These are phyloP conservation scores for Tuber microsphaerosporum DNA, from an alignment of 495 filamentous ascomycete species.

Conservation along the genomic window DNA sequence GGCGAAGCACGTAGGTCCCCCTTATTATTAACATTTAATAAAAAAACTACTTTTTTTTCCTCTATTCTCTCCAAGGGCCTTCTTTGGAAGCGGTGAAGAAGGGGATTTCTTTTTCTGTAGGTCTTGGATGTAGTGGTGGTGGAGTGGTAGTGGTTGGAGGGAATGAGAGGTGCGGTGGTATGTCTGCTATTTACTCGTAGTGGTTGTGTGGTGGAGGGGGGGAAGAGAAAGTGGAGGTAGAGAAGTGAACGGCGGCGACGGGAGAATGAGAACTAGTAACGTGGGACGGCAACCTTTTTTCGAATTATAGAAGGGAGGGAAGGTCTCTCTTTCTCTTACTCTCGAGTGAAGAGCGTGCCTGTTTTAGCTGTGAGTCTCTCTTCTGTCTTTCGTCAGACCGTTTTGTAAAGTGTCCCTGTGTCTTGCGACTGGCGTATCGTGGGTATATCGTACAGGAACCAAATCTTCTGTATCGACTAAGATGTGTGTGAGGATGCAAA, in stretches of 20 bases:
- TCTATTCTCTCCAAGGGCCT: neutral
- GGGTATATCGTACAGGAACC: neutral
- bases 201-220: conserved; percentile 2
- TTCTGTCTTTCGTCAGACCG: conserved; percentile 1
- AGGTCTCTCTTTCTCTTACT: neutral
- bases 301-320: neutral
- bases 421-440: conserved; percentile 1
- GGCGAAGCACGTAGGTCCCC: neutral
- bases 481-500: neutral
- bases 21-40: conserved; percentile 2
- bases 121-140: neutral
- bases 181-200: neutral
- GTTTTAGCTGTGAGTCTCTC: neutral
- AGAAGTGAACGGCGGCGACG: neutral
- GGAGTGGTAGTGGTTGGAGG: neutral
- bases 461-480: conserved; percentile 3
- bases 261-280: neutral
- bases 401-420: neutral
- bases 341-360: neutral
- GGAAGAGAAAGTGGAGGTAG: neutral
- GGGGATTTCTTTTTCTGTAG: neutral
- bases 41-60: neutral
- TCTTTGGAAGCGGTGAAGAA: neutral
- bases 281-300: neutral
- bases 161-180: neutral